Evolutionary conservation across 805 yeast species (phyloP).

Genomic region (Ogataea siamensis): DNA sequence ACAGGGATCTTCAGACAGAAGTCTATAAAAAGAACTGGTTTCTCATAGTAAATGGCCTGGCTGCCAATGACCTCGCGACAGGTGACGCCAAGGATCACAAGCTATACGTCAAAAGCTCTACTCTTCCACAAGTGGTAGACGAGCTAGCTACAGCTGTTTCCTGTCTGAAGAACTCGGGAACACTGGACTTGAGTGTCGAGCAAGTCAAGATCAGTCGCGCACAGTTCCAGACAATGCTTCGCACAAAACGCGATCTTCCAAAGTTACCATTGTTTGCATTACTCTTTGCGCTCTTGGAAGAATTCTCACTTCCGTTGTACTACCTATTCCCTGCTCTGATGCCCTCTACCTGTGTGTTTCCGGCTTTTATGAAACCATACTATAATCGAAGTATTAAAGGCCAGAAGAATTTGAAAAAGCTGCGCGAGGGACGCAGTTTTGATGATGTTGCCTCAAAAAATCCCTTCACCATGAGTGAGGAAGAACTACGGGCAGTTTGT

Average conservation of each 20-base stretch:
- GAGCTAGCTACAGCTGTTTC: constrained; percentile 28
- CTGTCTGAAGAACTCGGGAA: constrained; percentile 23
- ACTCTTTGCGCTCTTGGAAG: constrained; percentile 53
- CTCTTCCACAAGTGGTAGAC: constrained; percentile 21
- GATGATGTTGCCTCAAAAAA: constrained; percentile 38
- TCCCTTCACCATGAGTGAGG: constrained; percentile 45
- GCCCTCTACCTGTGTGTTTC: constrained; percentile 62
- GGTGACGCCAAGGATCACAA: constrained; percentile 27
- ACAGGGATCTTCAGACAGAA: constrained; percentile 27
- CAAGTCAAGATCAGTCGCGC: constrained; percentile 33
- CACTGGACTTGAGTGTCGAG: constrained; percentile 14
- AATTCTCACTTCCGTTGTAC: constrained; percentile 53
- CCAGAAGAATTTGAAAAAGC: constrained; percentile 19
- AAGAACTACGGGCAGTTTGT: constrained; percentile 36
- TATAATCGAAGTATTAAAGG: constrained; percentile 32
- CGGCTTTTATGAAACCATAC: constrained; percentile 41
- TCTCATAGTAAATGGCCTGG: constrained; percentile 29
- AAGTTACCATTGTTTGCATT: constrained; percentile 61
- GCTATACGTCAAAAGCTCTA: constrained; percentile 15
- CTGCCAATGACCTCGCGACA: constrained; percentile 25
- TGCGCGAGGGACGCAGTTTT: constrained; percentile 16
- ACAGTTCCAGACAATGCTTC: constrained; percentile 47
- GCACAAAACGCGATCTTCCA: constrained; percentile 48
- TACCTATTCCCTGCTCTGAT: constrained; percentile 52
- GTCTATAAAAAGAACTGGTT: constrained; percentile 30